A percentile compares a stretch with the other conserved stretches of the same genome.
Evolutionary conservation across 345 rosid genomes (phyloP).

Genomic region (Arabis alpina): DNA sequence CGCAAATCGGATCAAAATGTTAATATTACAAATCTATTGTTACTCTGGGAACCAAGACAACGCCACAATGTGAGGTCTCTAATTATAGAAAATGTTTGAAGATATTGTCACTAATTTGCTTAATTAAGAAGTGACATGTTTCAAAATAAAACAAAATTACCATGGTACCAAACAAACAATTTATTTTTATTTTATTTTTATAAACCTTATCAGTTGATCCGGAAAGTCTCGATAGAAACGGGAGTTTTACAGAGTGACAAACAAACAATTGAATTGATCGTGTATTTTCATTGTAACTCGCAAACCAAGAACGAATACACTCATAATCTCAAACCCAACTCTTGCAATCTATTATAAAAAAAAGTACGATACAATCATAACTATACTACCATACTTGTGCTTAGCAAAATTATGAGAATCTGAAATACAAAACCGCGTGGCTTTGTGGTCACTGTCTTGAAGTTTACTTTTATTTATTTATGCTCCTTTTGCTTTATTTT

Average conservation of each 20-base stretch:
- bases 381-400: constrained; percentile 24
- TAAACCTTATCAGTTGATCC: too few species aligned
- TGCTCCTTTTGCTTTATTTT: constrained; percentile 29
- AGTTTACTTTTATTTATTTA: constrained; percentile 14
- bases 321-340: not conserved
- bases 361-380: too few species aligned
- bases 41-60: too few species aligned
- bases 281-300: not conserved
- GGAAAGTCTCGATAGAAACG: too few species aligned
- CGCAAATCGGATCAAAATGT: not conserved
- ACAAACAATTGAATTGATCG: not conserved
- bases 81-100: not conserved
- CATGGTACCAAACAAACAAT: not conserved
- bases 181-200: too few species aligned
- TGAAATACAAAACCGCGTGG: constrained; percentile 34
- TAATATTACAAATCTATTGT: too few species aligned
- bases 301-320: not conserved
- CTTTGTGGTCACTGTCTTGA: constrained; percentile 23
- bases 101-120: not conserved
- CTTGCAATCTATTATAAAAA: too few species aligned
- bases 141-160: not conserved
- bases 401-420: constrained; percentile 15
- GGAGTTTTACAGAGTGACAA: too few species aligned
- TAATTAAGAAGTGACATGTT: not conserved
- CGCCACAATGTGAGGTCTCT: too few species aligned